Evolutionary conservation across 768 basidiomycete species (phyloP).

Genomic region (Tubosaeta sp.): DNA sequence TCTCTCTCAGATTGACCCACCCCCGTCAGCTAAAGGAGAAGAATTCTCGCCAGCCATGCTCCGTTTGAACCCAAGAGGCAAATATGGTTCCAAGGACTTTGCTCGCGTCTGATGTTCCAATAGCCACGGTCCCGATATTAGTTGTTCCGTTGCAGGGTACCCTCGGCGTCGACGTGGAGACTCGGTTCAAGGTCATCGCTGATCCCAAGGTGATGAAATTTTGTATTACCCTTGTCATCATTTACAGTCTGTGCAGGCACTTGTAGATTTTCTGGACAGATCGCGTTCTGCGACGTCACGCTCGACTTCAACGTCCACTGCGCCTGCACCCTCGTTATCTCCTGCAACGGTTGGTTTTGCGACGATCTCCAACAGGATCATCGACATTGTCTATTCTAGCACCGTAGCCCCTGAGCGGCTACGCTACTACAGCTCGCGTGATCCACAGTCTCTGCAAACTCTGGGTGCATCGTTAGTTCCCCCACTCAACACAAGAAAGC

Average conservation of each 20-base stretch:
- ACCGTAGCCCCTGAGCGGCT: slow-evolving; percentile 61
- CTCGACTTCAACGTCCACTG: slow-evolving; percentile 63
- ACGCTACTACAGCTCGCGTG: slow-evolving; percentile 54
- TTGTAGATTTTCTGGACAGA: slow-evolving; percentile 79
- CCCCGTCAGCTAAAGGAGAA: slow-evolving; percentile 61
- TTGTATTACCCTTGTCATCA: background rate
- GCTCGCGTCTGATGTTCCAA: background rate
- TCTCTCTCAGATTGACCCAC: background rate
- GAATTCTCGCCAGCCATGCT: slow-evolving; percentile 73
- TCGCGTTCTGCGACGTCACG: slow-evolving; percentile 67
- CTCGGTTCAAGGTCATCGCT: slow-evolving; percentile 74
- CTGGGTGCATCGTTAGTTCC: slow-evolving; percentile 44
- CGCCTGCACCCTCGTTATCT: slow-evolving; percentile 71
- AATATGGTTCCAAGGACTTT: slow-evolving; percentile 2
- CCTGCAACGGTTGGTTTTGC: slow-evolving; percentile 79
- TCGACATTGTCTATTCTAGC: slow-evolving; percentile 58
- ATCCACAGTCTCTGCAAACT: slow-evolving; percentile 44
- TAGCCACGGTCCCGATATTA: slow-evolving; percentile 77
- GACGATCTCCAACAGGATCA: slow-evolving; percentile 23
- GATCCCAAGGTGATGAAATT: slow-evolving; percentile 52
- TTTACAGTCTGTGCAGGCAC: slow-evolving; percentile 42
- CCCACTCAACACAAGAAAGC: slow-evolving; percentile 43
- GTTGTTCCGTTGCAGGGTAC: slow-evolving; percentile 82
- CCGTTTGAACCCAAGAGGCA: slow-evolving; percentile 75
- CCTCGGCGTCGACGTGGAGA: slow-evolving; percentile 63